Base-by-base conservation (phyloP, 2,329 filamentous ascomycete genomes). In the Canariomyces notabilis region DNA sequence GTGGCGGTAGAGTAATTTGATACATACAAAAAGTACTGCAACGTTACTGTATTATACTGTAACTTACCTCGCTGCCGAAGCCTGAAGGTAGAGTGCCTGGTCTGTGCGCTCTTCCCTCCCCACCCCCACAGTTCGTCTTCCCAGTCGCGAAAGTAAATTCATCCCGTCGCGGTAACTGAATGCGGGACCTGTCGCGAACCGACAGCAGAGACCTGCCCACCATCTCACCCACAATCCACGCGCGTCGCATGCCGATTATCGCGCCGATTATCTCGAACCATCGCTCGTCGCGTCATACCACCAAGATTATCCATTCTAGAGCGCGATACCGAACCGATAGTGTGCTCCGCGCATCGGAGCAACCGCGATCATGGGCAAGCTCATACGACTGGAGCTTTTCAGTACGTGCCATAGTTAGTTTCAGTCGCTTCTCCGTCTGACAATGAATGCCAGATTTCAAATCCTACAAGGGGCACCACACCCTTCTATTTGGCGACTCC, bases 381-480 rank as follows among this genome's bases (percentile, higher is more conserved):
- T 98, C 61, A 87, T 95, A 62, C 85, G 89, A 52, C 82, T 98
- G 42, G 91, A 97, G 75, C 77, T 98, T 52, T 95, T 86, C 73
- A 96, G 89, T 93, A 75, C 56, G 83, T 73, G 14, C 19, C 39
- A 31, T 33, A 14, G 33, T 18, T n/a, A n/a, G 22, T 22, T 42
- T 20, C 31, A 36, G n/a, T 37, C 22, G 14, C 26, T 12, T 43
- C 7, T 26, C 8, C 31, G 41, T 37, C 57, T 55, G 38, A 44
- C 47, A 36, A 11, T 49, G 44, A 26, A 21, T 38, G 19, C 36
- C 61, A 93, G 87, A 98, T 74, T 98, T 98, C 82, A 98, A 98
- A 73, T 97, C 93, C 59, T 98, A 98, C 75, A 95, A 95, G 68
- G 93, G 90, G 48, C 90, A 96, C 61, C 93, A 98, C 72, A 84